Conservation (phyloP, 108 stramenopile species). For the Hondaea fermentalgiana region DNA sequence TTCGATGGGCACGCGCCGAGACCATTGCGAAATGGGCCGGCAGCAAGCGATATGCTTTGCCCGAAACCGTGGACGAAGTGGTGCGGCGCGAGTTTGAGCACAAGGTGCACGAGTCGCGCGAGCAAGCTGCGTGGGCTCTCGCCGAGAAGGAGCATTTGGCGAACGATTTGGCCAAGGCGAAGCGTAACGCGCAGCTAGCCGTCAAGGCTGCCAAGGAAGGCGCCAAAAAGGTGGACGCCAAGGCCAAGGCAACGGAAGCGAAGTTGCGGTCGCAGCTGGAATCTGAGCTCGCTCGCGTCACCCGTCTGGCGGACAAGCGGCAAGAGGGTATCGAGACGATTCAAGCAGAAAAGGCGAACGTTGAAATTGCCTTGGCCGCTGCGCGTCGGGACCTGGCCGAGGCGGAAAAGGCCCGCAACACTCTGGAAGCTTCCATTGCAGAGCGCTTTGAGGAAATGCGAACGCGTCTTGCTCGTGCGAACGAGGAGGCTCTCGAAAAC, state of each 20-base stretch:
- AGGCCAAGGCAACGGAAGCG: neutral
- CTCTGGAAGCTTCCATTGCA: neutral
- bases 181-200: neutral
- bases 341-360: neutral
- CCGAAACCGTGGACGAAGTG: neutral
- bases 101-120: neutral
- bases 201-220: neutral
- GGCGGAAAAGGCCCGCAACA: neutral
- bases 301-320: neutral
- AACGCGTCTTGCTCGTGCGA: neutral
- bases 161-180: neutral
- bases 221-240: neutral
- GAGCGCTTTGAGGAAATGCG: neutral
- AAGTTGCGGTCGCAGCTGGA: neutral
- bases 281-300: conserved; percentile 9
- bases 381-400: neutral
- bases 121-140: conserved; percentile 1
- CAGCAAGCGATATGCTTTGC: neutral
- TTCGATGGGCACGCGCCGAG: neutral
- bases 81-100: neutral
- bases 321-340: neutral
- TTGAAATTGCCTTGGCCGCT: neutral
- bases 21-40: neutral
- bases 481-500: neutral
- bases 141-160: neutral